These are phyloP conservation scores for Prunus mira DNA, from an alignment of 306 rosid genomes.

Conservation along the genomic window DNA sequence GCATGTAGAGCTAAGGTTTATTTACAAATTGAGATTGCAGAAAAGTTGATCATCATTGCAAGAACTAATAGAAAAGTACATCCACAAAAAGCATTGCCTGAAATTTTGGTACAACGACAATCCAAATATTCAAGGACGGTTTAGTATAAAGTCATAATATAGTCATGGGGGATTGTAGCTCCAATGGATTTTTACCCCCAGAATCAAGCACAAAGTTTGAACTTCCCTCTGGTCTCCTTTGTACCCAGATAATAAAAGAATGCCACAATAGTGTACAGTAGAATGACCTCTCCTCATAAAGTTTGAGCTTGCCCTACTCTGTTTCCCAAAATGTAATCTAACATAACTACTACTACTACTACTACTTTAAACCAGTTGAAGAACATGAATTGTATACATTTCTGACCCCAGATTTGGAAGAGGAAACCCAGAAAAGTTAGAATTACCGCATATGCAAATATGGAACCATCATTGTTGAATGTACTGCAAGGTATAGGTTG, in stretches of 20 bases:
- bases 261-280: too few species aligned
- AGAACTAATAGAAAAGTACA: neutral
- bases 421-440: neutral
- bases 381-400: neutral
- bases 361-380: neutral
- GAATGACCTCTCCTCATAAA: too few species aligned
- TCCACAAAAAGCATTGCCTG: neutral
- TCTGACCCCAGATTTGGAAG: neutral
- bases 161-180: too few species aligned
- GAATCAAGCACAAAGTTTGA: too few species aligned
- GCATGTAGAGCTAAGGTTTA: neutral
- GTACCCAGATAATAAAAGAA: too few species aligned
- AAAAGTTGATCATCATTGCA: neutral
- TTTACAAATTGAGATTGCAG: neutral
- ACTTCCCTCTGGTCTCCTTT: too few species aligned
- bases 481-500: slow-evolving; percentile 91
- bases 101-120: neutral
- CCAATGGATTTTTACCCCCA: too few species aligned
- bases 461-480: slow-evolving; percentile 85
- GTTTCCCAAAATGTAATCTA: too few species aligned
- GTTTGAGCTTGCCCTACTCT: too few species aligned
- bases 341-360: neutral
- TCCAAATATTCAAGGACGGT: too few species aligned
- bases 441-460: slow-evolving; percentile 72
- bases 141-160: too few species aligned